Evolutionary conservation across 768 basidiomycete genomes (phyloP).

Genomic region (Pulveroboletus sp.): DNA sequence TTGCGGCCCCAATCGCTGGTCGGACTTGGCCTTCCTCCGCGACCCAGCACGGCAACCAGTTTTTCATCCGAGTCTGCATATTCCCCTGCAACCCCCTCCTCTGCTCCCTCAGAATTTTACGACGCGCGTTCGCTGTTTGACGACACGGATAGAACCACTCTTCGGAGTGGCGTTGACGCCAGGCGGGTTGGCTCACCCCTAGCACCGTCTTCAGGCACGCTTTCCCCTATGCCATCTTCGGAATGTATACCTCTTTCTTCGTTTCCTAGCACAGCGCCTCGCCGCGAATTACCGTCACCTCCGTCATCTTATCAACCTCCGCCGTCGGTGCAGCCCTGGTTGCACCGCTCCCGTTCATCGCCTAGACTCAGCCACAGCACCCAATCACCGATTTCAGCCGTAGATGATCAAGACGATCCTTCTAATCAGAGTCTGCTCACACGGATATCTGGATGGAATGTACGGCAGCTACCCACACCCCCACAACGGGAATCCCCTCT

Average conservation of each 20-base stretch:
- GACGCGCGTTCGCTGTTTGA: slow-evolving; percentile 20
- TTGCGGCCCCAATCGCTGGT: slow-evolving; percentile 31
- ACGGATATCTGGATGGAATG: slow-evolving; percentile 21
- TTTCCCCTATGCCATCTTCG: slow-evolving; percentile 30
- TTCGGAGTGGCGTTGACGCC: slow-evolving; percentile 10
- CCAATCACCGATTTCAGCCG: slow-evolving; percentile 8
- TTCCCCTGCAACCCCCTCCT: slow-evolving; percentile 38
- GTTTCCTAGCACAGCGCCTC: slow-evolving; percentile 19
- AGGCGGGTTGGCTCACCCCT: slow-evolving; percentile 15
- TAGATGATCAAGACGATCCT: slow-evolving; percentile 20
- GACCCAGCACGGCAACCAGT: slow-evolving; percentile 33
- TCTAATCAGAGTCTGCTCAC: slow-evolving; percentile 7
- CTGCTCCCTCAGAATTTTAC: slow-evolving; percentile 39
- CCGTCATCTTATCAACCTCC: slow-evolving; percentile 32
- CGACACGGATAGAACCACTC: slow-evolving; percentile 13
- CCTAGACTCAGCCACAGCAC: slow-evolving; percentile 29
- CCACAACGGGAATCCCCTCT: slow-evolving; percentile 18
- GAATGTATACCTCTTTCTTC: slow-evolving; percentile 26
- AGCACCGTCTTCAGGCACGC: slow-evolving; percentile 20
- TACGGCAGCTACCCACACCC: slow-evolving; percentile 35
- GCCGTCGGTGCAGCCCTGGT: slow-evolving; percentile 24
- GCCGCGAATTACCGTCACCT: slow-evolving; percentile 29
- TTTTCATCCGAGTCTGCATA: slow-evolving; percentile 48
- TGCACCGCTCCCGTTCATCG: slow-evolving; percentile 36
- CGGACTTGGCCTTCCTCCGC: slow-evolving; percentile 20